Base-by-base conservation (phyloP, 1,139 yeast species). In the Kodamaea sp. region DNA sequence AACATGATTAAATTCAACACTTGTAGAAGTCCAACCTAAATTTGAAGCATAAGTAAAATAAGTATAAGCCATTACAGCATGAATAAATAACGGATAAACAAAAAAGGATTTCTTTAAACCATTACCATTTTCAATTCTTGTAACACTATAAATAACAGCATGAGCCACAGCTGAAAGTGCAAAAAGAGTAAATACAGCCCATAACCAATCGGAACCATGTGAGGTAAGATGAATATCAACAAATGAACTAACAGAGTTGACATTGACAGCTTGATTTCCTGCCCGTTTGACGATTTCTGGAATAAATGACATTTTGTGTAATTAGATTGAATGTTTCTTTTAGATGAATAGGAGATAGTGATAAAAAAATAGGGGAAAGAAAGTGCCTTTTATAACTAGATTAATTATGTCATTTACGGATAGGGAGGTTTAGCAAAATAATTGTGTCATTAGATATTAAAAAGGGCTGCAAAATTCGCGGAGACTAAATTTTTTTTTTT, bases 121-220 rank as follows among this genome's bases (percentile, higher is more conserved):
- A 31, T 54, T 49, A 39, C 39, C 43, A 15, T 32, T 29, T 11
- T 58, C 55, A 20, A 66, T 54, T 37, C 65, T 67, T 34, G 73
- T 64, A 33, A 63, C 59, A 36, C 65, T 63, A 44, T 70, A 70
- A 29, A 69, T 48, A 24, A 55, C 58, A 8, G 67, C 67, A 52
- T 75, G 73, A 32, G 58, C 52, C 22, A 79, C 39, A 9, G 79
- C 57, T 7, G 72, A 55, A 3, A 72, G 40, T 9, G 70, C 69
- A 53, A 80, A 77, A 8, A 67, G 45, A 2, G 78, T 57, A 51
- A 82, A 79, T 12, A 68, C 84, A 1, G 88, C 75, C 87, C 87
- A 81, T 47, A 78, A 67, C 86, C 86, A 81, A 55, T 78, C 77
- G 6, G 85, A 78, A 51, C 88, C 88, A 48, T 76, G 79, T 8